Percentiles rank a stretch among this genome's conserved stretches.
These are phyloP conservation scores for Pleurotus ostreatus DNA, from an alignment of 768 basidiomycete genomes.

Conservation along the genomic window DNA sequence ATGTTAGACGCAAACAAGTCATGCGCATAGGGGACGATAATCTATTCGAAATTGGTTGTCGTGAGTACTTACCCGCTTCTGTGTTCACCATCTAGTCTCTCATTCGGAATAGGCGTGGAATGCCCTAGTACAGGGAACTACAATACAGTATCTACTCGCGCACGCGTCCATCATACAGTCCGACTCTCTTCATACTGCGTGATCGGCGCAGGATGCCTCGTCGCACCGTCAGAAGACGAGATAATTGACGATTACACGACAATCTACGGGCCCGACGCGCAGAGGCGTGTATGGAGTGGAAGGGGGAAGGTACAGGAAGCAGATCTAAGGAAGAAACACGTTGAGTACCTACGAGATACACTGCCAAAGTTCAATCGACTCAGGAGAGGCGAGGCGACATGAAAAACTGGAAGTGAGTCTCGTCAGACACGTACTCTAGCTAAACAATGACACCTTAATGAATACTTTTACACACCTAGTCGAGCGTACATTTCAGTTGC, in stretches of 20 bases:
- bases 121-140: slow-evolving; percentile 76
- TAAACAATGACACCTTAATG: too few relatives aligned
- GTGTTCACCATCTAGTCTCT: too few relatives aligned
- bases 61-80: slow-evolving; percentile 42
- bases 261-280: slow-evolving; percentile 72
- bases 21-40: slow-evolving; percentile 95
- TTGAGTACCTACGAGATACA: slow-evolving; percentile 90
- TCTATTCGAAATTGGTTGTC: slow-evolving; percentile 89
- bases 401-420: slow-evolving; percentile 8
- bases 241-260: slow-evolving; percentile 79
- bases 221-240: slow-evolving; percentile 78
- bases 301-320: slow-evolving; percentile 79
- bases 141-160: slow-evolving; percentile 84
- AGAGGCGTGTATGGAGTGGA: slow-evolving; percentile 81
- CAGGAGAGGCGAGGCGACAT: slow-evolving; percentile 53
- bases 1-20: slow-evolving; percentile 64
- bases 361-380: slow-evolving; percentile 84
- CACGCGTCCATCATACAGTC: slow-evolving; percentile 81
- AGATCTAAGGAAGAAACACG: slow-evolving; percentile 82
- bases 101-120: slow-evolving; percentile 67
- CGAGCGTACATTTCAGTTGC: too few relatives aligned
- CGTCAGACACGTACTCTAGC: too few relatives aligned
- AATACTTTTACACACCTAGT: too few relatives aligned
- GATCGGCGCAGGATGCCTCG: slow-evolving; percentile 75
- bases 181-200: slow-evolving; percentile 77